These are phyloP conservation scores for Pythium rhizo-oryzae DNA, from an alignment of 352 stramenopile species.

Conservation along the genomic window DNA sequence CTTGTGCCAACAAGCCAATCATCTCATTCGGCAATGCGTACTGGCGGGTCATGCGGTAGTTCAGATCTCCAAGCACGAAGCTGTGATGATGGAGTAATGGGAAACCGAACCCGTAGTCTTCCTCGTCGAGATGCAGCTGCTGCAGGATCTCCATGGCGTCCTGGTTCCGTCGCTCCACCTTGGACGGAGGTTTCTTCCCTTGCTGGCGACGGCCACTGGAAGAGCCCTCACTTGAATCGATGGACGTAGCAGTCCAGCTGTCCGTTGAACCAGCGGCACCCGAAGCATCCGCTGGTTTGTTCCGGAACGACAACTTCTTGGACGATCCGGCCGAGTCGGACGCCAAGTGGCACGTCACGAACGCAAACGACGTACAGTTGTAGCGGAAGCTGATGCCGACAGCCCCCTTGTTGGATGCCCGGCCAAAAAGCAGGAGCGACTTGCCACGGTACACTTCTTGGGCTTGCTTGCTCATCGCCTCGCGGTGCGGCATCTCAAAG, in stretches of 20 bases:
- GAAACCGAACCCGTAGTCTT: slow-evolving; percentile 87
- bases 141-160: slow-evolving; percentile 84
- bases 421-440: slow-evolving; percentile 75
- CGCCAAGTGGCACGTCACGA: slow-evolving; percentile 83
- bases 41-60: slow-evolving; percentile 81
- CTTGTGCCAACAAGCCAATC: slow-evolving; percentile 38
- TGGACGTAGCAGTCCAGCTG: background rate
- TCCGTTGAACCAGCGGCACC: background rate
- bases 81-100: slow-evolving; percentile 83
- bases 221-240: slow-evolving; percentile 10
- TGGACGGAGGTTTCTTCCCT: slow-evolving; percentile 45
- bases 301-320: slow-evolving; percentile 42
- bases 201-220: background rate
- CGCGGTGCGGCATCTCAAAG: slow-evolving; percentile 67
- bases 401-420: slow-evolving; percentile 72
- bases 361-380: slow-evolving; percentile 61
- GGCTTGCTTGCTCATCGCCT: slow-evolving; percentile 56
- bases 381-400: slow-evolving; percentile 67
- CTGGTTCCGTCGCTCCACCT: slow-evolving; percentile 79
- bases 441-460: slow-evolving; percentile 81
- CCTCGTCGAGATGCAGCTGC: slow-evolving; percentile 77
- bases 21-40: slow-evolving; percentile 52
- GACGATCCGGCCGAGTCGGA: slow-evolving; percentile 65
- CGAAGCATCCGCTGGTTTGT: slow-evolving; percentile 10
- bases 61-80: slow-evolving; percentile 91